Conservation (phyloP, 306 rosid genomes). For the Cucurbita ficifolia region DNA sequence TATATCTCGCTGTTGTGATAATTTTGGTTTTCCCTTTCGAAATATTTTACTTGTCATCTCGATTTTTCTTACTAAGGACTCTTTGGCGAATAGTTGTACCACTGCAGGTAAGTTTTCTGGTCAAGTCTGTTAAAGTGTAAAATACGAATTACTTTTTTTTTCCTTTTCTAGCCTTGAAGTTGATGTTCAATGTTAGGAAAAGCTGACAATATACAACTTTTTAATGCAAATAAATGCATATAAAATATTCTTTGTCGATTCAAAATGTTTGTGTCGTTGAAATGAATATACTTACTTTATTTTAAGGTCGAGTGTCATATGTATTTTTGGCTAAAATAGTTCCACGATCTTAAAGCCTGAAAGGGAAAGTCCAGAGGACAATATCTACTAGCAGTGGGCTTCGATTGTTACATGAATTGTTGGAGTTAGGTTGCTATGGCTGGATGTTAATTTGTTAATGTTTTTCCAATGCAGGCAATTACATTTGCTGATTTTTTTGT, state of each 20-base stretch:
- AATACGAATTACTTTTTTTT: background rate
- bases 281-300: background rate
- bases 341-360: background rate
- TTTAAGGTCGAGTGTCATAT: background rate
- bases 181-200: background rate
- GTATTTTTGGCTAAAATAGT: background rate
- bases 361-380: too few species aligned
- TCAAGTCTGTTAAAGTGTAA: background rate
- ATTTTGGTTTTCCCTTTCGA: constrained; percentile 86
- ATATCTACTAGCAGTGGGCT: too few species aligned
- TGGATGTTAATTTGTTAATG: constrained; percentile 6
- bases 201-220: background rate
- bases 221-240: background rate
- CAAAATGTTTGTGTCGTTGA: background rate
- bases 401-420: background rate
- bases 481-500: constrained; percentile 83
- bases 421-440: background rate
- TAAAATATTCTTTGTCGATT: background rate
- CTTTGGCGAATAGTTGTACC: constrained; percentile 87
- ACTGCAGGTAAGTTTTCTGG: constrained; percentile 63
- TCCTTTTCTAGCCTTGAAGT: background rate
- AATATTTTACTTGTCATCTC: constrained; percentile 77
- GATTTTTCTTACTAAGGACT: constrained; percentile 82
- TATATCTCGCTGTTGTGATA: constrained; percentile 67
- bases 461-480: constrained; percentile 64